Evolutionary conservation across 192 early-diverging fungal genomes (phyloP), one percentile per base, ranked within the genome.

Genomic region (Rhizophagus prolifer): DNA sequence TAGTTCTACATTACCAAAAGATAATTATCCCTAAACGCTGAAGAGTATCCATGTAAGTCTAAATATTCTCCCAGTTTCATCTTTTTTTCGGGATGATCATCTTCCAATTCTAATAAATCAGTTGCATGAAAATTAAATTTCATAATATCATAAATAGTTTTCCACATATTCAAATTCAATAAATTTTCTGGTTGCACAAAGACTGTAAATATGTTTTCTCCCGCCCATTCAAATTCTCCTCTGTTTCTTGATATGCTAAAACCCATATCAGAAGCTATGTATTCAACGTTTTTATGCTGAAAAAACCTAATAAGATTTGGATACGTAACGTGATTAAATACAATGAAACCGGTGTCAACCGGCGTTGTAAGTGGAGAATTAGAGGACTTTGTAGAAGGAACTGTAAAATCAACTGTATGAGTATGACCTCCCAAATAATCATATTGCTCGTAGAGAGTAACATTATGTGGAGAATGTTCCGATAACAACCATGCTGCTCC

Each of bases 271-370:
- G 87, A 87, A 9, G 34, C 58, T 14, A 78, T 79, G 13, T 82
- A 67, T 16, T 80, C 70, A 25, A 91, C 86, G 25, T 76, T 65
- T 64, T 89, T 80, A 30, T 79, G 60, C 14, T 79, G n/a, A 54
- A 90, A 70, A 30, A 90, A 81, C 9, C 64, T 70, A 31, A 91
- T 65, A 46, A 91, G 82, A 72, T 91, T 91, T 12, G 90, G 90
- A 81, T 91, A 90, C 3, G 86, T 90, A 50, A 90, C 74, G 4
- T 79, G 81, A 73, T 91, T 91, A 81, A 83, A 90, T 10, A 91
- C 89, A 64, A 91, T 90, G 75, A 91, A 91, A 19, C 90, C 90
- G 14, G 88, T 90, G 72, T 91, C 90, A 34, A 91, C 90, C 67
- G 87, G 89, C 31, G 85, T 80, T 25, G 78, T 31, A 80, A 28